These are phyloP conservation scores for Asterophora lycoperdoides DNA, from an alignment of 768 basidiomycete genomes.

Conservation along the genomic window DNA sequence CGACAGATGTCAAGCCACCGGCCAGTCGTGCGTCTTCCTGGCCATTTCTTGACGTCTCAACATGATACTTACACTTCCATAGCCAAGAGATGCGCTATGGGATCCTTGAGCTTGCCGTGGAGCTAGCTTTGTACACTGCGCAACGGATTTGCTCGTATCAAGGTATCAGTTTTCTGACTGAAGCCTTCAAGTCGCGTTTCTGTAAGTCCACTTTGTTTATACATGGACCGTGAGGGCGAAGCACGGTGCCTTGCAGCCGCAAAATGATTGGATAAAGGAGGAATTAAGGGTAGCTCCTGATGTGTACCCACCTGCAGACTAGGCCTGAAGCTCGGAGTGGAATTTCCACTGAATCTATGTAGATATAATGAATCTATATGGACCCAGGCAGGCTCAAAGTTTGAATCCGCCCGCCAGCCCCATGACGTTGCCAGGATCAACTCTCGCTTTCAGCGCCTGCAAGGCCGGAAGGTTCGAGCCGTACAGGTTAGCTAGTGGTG, in stretches of 20 bases:
- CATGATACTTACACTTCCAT: neutral
- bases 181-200: neutral
- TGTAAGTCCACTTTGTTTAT: too few species aligned
- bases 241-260: too few species aligned
- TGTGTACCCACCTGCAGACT: too few species aligned
- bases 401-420: slow-evolving; percentile 65
- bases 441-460: slow-evolving; percentile 33
- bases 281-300: too few species aligned
- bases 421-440: slow-evolving; percentile 63
- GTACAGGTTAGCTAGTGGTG: slow-evolving; percentile 47
- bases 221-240: too few species aligned
- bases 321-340: too few species aligned
- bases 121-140: neutral
- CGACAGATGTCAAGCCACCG: slow-evolving; percentile 15
- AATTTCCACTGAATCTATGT: too few species aligned
- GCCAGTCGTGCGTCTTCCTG: slow-evolving; percentile 9
- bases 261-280: too few species aligned
- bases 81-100: slow-evolving; percentile 12
- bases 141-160: neutral
- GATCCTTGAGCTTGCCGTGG: slow-evolving; percentile 6
- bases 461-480: slow-evolving; percentile 43
- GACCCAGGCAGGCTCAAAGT: slow-evolving; percentile 28
- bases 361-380: too few species aligned
- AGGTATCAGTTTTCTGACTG: neutral
- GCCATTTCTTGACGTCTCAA: neutral